These are phyloP conservation scores for Backusella macrospora DNA, from an alignment of 192 early-diverging fungal species.

Conservation along the genomic window DNA sequence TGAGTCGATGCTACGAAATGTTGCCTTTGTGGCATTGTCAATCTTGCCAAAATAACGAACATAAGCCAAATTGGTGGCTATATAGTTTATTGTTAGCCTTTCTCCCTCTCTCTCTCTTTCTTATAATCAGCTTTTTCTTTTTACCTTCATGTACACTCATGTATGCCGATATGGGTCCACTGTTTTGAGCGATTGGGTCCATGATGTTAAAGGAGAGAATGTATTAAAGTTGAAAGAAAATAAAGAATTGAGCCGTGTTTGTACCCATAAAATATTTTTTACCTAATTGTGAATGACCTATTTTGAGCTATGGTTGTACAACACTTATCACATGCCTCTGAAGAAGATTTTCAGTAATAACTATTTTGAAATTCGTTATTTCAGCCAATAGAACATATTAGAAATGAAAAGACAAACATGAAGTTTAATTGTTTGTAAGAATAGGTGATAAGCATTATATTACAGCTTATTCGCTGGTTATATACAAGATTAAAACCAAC, in stretches of 20 bases:
- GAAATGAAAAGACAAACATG: too few relatives aligned
- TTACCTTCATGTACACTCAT: conserved; percentile 45
- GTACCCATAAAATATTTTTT: neutral
- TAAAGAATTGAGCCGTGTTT: neutral
- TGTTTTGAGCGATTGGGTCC: conserved; percentile 36
- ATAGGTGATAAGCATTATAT: too few relatives aligned
- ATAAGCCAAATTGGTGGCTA: conserved; percentile 45
- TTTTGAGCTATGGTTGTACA: neutral
- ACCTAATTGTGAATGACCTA: neutral
- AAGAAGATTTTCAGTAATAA: too few relatives aligned
- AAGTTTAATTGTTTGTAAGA: too few relatives aligned
- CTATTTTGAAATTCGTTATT: too few relatives aligned
- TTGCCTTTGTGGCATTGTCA: conserved; percentile 35
- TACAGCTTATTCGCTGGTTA: too few relatives aligned
- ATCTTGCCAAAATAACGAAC: conserved; percentile 44
- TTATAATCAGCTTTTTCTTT: neutral
- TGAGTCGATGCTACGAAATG: conserved; percentile 41
- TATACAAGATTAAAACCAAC: too few relatives aligned
- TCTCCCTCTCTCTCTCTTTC: neutral
- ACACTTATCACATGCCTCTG: neutral
- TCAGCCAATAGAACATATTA: too few relatives aligned
- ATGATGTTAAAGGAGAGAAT: conserved; percentile 7
- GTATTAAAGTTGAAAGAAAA: conserved; percentile 1
- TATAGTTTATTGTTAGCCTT: neutral
- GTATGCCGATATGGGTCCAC: conserved; percentile 38